phyloP scores from a whole-genome alignment of 306 rosid species.

The Mucuna pruriens region DNA sequence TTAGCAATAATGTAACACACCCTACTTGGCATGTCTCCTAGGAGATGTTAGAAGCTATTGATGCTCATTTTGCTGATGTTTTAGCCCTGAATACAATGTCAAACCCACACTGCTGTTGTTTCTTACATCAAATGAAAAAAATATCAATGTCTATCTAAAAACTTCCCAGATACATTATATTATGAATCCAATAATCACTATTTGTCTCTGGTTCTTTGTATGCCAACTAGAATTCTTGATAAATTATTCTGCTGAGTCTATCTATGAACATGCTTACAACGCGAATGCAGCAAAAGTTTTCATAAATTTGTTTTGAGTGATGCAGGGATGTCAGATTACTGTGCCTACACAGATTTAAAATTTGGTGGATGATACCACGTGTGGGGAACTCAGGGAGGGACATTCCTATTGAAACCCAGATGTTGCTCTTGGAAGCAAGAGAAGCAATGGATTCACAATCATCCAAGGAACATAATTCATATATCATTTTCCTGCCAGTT shows the following conservation, averaged over 20 bases:
- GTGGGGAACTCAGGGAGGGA: constrained; percentile 24
- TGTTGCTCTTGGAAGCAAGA: constrained; percentile 27
- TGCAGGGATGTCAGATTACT: constrained; percentile 28
- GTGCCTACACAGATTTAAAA: constrained; percentile 23
- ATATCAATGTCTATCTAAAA: neutral
- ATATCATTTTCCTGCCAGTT: constrained; percentile 28
- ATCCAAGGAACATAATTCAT: constrained; percentile 11
- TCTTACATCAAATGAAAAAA: neutral
- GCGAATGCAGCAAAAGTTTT: neutral
- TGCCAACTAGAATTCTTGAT: neutral
- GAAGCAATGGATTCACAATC: constrained; percentile 15
- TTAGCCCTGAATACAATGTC: neutral
- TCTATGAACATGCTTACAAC: neutral
- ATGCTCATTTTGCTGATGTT: neutral
- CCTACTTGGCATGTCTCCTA: neutral
- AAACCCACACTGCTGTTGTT: neutral
- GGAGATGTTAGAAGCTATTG: neutral
- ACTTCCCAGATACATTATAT: neutral
- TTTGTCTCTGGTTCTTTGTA: neutral
- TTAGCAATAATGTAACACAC: neutral
- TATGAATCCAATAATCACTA: neutral
- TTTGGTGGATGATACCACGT: constrained; percentile 33
- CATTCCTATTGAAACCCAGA: constrained; percentile 29
- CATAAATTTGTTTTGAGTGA: neutral
- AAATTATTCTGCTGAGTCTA: neutral